Base-by-base conservation (phyloP, 2,329 filamentous ascomycete genomes). In the Aspergillus udagawae region DNA sequence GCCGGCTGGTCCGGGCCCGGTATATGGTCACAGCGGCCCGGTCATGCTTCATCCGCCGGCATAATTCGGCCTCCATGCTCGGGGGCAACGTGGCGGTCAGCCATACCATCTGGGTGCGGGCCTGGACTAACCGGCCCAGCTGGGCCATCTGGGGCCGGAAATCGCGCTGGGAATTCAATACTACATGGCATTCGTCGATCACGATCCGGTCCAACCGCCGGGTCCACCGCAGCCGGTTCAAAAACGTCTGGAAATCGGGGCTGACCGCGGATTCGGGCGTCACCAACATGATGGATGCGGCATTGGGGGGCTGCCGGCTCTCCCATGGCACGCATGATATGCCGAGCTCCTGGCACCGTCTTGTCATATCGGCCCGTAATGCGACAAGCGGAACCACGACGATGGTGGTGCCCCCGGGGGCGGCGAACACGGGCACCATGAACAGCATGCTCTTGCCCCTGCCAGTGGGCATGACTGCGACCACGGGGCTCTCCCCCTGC, bases 1-100 rank as follows among this genome's bases (percentile, higher is more conserved):
- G 38, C 9, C 2, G 6, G 2, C 38, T n/a, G 1, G n/a, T 42
- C 38, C 2, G 2, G 38, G 38, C 38, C 38, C 6, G 2, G 38
- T 42, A 42, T 9, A 42, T 42, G 1, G n/a, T 42, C 1, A 42
- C 6, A 0, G n/a, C 2, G 1, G n/a, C 2, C 20, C 1, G 3
- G 3, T 42, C n/a, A 42, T 42, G 6, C 20, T 42, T 42, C 1
- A 42, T 42, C 38, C 1, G 6, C 38, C 1, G 2, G 38, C 6
- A 42, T 42, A 59, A 53, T 2, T 38, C 14, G 0, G 12, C 9
- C 44, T 63, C 61, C 12, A 51, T 14, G 1, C 3, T 51, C 0
- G 55, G 59, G 12, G 56, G 61, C 5, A 63, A 49, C 17, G 29
- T 62, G n/a, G 55, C 58, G 7, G 55, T 62, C 2, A 62, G 52